Evolutionary conservation across 2,329 filamentous ascomycete species (phyloP).

Genomic region (Cladosporium colombiae): DNA sequence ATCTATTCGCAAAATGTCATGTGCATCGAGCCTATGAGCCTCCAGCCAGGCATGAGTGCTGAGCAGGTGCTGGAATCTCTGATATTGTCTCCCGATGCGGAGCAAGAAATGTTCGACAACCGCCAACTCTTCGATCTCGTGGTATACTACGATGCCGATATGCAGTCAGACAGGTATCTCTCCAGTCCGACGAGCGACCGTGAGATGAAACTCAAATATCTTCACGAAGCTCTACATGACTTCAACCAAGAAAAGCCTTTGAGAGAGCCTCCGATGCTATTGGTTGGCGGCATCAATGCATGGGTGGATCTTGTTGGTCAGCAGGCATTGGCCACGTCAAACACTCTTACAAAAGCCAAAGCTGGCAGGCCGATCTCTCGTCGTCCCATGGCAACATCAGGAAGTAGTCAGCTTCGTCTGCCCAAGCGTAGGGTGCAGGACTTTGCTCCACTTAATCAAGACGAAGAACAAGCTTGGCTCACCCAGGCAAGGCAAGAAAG

Average conservation of each 20-base stretch:
- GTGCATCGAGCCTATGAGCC: constrained; percentile 81
- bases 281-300: constrained; percentile 79
- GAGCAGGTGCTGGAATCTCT: constrained; percentile 68
- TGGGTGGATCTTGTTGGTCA: constrained; percentile 83
- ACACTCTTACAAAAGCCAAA: constrained; percentile 54
- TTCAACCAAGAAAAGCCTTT: constrained; percentile 80
- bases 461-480: constrained; percentile 81
- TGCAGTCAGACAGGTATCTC: constrained; percentile 60
- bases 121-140: constrained; percentile 78
- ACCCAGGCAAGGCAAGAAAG: constrained; percentile 71
- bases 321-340: constrained; percentile 61
- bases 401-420: constrained; percentile 50
- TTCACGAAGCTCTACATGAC: constrained; percentile 78
- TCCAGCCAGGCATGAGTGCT: constrained; percentile 67
- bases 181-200: constrained; percentile 45
- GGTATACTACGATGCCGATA: constrained; percentile 82
- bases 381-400: constrained; percentile 54
- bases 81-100: constrained; percentile 69
- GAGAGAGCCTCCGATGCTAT: constrained; percentile 70
- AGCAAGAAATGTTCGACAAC: constrained; percentile 72
- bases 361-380: constrained; percentile 53
- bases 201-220: constrained; percentile 61
- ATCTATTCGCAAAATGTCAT: constrained; percentile 82
- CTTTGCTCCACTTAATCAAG: constrained; percentile 71
- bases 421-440: constrained; percentile 59